Evolutionary conservation across 139 green algal genomes (phyloP).

Genomic region (Coelastrella sp.): DNA sequence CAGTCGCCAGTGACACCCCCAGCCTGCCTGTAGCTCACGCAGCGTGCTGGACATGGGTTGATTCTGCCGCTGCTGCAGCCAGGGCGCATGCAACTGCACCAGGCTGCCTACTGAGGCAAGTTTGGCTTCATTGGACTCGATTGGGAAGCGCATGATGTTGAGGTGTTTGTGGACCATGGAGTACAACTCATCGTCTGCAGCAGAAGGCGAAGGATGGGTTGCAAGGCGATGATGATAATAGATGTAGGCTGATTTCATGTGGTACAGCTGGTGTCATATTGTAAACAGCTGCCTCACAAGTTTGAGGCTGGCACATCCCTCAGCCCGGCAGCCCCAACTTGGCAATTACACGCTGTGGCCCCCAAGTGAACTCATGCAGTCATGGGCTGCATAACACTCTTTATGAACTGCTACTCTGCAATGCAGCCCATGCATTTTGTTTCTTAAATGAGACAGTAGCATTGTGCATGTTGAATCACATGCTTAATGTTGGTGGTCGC

Average conservation of each 20-base stretch:
- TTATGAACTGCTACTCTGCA: no score
- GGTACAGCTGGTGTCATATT: neutral
- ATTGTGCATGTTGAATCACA: no score
- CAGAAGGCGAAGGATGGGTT: neutral
- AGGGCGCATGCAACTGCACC: neutral
- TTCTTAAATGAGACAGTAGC: no score
- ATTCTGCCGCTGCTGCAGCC: neutral
- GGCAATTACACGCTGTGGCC: no score
- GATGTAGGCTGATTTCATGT: neutral
- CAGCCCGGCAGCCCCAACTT: no score
- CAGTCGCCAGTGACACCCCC: slow-evolving; percentile 16
- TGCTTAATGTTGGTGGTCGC: no score
- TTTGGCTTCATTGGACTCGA: neutral
- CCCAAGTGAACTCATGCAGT: no score
- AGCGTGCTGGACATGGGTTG: neutral
- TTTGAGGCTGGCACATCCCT: no score
- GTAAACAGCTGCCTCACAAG: no score
- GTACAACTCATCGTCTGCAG: slow-evolving; percentile 14
- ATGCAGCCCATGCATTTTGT: no score
- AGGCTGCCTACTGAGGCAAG: neutral
- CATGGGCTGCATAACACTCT: no score
- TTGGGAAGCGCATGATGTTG: slow-evolving; percentile 1
- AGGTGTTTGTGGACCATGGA: slow-evolving; percentile 6
- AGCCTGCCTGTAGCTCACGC: neutral
- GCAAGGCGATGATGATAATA: no score